phyloP scores from a whole-genome alignment of 2,329 filamentous ascomycete species.

The Neonectria coccinea region DNA sequence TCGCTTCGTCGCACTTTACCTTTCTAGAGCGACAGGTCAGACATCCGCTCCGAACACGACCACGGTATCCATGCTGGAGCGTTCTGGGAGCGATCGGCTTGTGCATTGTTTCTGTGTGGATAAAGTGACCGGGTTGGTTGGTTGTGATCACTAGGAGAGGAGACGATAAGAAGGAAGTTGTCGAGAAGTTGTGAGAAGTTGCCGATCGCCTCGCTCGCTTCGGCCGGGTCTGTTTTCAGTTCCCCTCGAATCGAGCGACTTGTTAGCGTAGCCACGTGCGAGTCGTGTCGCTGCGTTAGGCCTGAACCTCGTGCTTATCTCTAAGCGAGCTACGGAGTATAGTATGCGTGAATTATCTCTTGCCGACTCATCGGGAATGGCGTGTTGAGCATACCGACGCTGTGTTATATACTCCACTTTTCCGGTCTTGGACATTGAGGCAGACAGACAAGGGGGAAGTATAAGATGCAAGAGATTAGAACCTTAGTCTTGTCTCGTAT shows the following conservation, averaged over 20 bases:
- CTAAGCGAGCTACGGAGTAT: background rate
- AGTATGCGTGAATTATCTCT: background rate
- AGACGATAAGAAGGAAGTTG: background rate
- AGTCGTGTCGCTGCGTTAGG: background rate
- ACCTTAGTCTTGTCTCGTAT: background rate
- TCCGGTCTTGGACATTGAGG: background rate
- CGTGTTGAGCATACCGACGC: background rate
- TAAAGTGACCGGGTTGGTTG: background rate
- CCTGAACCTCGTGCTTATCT: background rate
- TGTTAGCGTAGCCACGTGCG: background rate
- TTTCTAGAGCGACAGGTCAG: constrained; percentile 39
- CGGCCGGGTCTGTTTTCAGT: background rate
- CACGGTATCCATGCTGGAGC: constrained; percentile 29
- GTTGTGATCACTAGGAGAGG: background rate
- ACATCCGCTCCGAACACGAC: constrained; percentile 39
- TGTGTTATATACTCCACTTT: background rate
- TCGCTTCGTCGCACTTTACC: constrained; percentile 36
- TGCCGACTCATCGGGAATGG: background rate
- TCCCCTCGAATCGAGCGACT: background rate
- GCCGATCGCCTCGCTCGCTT: too few species aligned
- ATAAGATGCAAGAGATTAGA: background rate
- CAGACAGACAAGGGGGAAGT: background rate
- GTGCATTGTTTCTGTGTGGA: background rate
- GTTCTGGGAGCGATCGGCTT: background rate
- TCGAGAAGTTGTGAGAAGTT: too few species aligned